These are phyloP conservation scores for Williopsis jadinii DNA, from an alignment of 1,139 yeast species.

Conservation along the genomic window DNA sequence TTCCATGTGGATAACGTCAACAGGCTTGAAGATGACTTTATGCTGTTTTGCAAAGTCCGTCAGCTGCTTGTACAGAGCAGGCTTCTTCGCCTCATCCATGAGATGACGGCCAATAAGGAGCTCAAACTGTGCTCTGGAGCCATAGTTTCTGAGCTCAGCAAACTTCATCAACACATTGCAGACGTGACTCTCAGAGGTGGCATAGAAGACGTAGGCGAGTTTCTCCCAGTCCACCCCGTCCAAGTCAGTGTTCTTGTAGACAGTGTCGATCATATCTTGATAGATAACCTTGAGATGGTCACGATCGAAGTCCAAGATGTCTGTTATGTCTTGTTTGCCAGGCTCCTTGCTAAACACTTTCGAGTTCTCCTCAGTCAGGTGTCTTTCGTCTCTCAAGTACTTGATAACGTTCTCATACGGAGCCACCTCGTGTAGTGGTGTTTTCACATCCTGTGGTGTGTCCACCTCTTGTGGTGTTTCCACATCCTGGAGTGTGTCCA, in stretches of 20 bases:
- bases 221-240: constrained; percentile 28
- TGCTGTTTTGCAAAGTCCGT: constrained; percentile 19
- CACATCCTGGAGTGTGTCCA: too few relatives aligned
- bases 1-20: constrained; percentile 20
- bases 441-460: too few relatives aligned
- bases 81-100: constrained; percentile 13
- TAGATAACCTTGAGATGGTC: constrained; percentile 15
- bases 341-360: too few relatives aligned
- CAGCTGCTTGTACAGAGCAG: constrained; percentile 14
- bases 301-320: constrained; percentile 15
- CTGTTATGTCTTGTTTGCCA: too few relatives aligned
- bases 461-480: too few relatives aligned
- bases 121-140: constrained; percentile 35
- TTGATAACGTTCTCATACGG: too few relatives aligned
- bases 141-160: constrained; percentile 25
- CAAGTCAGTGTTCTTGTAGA: constrained; percentile 12
- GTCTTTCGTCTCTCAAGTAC: too few relatives aligned
- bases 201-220: constrained; percentile 42
- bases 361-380: too few relatives aligned
- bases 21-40: constrained; percentile 21
- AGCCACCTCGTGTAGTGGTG: too few relatives aligned
- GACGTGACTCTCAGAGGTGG: constrained; percentile 35
- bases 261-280: constrained; percentile 13
- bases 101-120: constrained; percentile 27
- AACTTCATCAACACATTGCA: constrained; percentile 39